Percentiles rank a stretch among this genome's conserved stretches.
phyloP scores from a whole-genome alignment of 768 basidiomycete genomes.

The Pleurotus djamor region DNA sequence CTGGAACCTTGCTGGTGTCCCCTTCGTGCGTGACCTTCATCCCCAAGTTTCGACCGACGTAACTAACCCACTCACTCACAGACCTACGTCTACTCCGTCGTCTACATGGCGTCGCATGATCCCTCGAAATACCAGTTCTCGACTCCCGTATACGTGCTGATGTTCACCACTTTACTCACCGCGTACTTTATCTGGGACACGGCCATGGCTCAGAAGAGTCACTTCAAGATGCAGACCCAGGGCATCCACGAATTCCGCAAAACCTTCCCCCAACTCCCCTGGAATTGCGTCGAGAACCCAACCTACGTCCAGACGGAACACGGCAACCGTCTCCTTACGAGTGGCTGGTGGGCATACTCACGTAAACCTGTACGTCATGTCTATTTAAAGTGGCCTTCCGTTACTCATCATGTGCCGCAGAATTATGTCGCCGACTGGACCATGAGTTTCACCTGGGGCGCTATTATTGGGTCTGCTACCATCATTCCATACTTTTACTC shows the following conservation, averaged over 20 bases:
- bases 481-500: conserved; percentile 97
- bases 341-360: conserved; percentile 93
- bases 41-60: not conserved
- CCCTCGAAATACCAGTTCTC: conserved; percentile 87
- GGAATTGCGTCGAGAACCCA: conserved; percentile 81
- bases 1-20: conserved; percentile 95
- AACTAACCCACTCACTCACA: conserved; percentile 20
- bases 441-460: conserved; percentile 85
- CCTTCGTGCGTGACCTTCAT: conserved; percentile 59
- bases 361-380: conserved; percentile 79
- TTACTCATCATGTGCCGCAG: conserved; percentile 25
- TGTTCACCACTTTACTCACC: conserved; percentile 75
- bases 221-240: conserved; percentile 96
- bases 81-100: conserved; percentile 97
- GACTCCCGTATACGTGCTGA: conserved; percentile 64
- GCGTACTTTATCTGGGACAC: conserved; percentile 95
- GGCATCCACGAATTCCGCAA: conserved; percentile 83
- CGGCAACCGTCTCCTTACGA: conserved; percentile 89
- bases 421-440: conserved; percentile 96
- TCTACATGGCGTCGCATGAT: conserved; percentile 97
- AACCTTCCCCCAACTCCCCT: conserved; percentile 92
- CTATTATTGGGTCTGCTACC: conserved; percentile 68
- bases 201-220: conserved; percentile 94
- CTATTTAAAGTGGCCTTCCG: not conserved
- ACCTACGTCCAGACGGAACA: conserved; percentile 91